Base-by-base conservation (phyloP, 495 filamentous ascomycete genomes). In the Viridothelium virens region DNA sequence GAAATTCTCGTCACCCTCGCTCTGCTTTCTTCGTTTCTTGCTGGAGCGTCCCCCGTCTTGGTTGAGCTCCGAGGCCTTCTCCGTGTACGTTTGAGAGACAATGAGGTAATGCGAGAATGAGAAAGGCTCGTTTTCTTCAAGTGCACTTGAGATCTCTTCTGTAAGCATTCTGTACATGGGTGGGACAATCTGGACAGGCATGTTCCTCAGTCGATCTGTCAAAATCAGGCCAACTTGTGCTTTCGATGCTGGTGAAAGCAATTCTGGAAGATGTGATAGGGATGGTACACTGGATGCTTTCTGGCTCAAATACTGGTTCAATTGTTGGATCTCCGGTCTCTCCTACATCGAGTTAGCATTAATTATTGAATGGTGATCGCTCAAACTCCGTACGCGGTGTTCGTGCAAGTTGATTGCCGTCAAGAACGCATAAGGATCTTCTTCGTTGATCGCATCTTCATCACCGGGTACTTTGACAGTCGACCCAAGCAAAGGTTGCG, bases 101-200 rank as follows among this genome's bases (percentile, higher is more conserved):
- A 99, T 84, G 63, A 99, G 80, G 74, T 96, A 97, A 75, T 96
- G 90, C 62, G 92, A 86, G 79, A 99, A 97, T 65, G 86, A 82
- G 74, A 96, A 97, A 2, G 92, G 92, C 75, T 97, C 92, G 71
- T 89, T 89, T 69, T 97, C 92, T 71, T 94, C 87, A 4, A 95
- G 77, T 2, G 95, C 95, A 79, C 88, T 92, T 68, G 87, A 80
- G 67, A 97, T 90, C 81, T 99, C 95, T 74, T 96, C 92, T 46
- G 89, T 80, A 44, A 99, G 83, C 91, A 96, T 96, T 68, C 82
- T 86, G 83, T 97, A 97, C 91, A 99, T 92, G 10, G 95, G 93
- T 41, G 95, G 94, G 31, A 92, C 83, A 62, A 96, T 86, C 77
- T 97, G 89, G 36, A 89, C 80, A 18, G 95, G 95, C 81, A 96